A percentile compares a stretch with the other conserved stretches of the same genome.
These are phyloP conservation scores for Cucurbita maxima DNA, from an alignment of 306 rosid species.

Conservation along the genomic window DNA sequence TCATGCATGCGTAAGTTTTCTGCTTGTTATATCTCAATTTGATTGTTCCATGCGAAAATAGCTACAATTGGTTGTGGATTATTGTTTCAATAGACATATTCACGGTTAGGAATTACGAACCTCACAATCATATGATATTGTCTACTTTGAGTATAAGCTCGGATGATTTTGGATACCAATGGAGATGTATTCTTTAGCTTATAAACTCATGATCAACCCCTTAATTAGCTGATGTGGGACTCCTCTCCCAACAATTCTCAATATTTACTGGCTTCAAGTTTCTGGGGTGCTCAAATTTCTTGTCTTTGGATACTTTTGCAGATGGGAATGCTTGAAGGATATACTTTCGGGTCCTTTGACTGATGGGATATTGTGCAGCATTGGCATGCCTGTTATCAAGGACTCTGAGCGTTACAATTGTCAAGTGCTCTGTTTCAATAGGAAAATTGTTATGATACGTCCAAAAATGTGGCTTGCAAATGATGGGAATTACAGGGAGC, in stretches of 20 bases:
- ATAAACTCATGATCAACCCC: too few relatives aligned
- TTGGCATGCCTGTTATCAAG: slow-evolving; percentile 85
- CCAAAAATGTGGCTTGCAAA: slow-evolving; percentile 95
- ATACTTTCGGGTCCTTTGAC: slow-evolving; percentile 75
- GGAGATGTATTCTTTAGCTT: too few relatives aligned
- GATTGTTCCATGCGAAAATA: not conserved
- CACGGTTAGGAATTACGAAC: too few relatives aligned
- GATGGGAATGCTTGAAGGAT: slow-evolving; percentile 93
- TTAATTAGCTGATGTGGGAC: too few relatives aligned
- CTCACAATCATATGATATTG: too few relatives aligned
- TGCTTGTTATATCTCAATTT: not conserved
- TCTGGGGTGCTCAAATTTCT: not conserved
- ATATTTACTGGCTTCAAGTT: not conserved
- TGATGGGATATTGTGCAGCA: slow-evolving; percentile 73
- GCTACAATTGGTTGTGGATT: not conserved
- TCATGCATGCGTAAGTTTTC: slow-evolving; percentile 49
- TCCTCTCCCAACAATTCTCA: too few relatives aligned
- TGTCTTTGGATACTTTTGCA: slow-evolving; percentile 19
- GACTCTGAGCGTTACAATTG: slow-evolving; percentile 87
- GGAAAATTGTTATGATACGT: slow-evolving; percentile 70
- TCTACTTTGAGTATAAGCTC: too few relatives aligned
- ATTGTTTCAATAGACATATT: too few relatives aligned
- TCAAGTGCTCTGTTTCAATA: slow-evolving; percentile 61
- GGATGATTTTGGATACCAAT: too few relatives aligned
- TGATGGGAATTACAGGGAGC: slow-evolving; percentile 94